Conservation (phyloP, 192 early-diverging fungal species). For the Cladochytrium replicatum region DNA sequence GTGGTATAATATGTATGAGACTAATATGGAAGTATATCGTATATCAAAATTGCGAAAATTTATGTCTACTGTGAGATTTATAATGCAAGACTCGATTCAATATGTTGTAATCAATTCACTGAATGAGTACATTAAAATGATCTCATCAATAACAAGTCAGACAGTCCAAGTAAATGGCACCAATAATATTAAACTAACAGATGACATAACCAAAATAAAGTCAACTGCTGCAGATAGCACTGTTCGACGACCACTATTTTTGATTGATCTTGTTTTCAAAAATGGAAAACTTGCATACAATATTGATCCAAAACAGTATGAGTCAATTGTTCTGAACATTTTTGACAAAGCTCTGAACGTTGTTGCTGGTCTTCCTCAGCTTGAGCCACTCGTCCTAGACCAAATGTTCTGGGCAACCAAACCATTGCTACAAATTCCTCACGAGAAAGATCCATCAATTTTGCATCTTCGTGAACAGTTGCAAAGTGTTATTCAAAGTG, state of each 20-base stretch:
- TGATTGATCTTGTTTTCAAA: conserved; percentile 42
- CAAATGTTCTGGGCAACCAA: conserved; percentile 54
- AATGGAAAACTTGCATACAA: conserved; percentile 42
- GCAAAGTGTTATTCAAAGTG: conserved; percentile 18
- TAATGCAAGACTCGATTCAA: conserved; percentile 54
- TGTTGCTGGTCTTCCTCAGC: conserved; percentile 42
- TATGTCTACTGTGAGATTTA: conserved; percentile 50
- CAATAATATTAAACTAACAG: conserved; percentile 44
- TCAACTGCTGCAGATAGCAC: not conserved
- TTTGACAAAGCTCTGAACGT: conserved; percentile 46
- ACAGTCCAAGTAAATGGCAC: conserved; percentile 39
- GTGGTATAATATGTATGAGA: conserved; percentile 56
- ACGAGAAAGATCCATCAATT: conserved; percentile 28
- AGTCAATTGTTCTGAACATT: conserved; percentile 28
- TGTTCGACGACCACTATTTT: conserved; percentile 37
- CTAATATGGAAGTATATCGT: conserved; percentile 50
- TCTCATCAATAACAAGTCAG: conserved; percentile 33
- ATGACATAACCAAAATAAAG: conserved; percentile 6
- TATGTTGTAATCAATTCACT: conserved; percentile 47
- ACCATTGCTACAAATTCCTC: conserved; percentile 40
- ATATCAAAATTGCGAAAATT: conserved; percentile 48
- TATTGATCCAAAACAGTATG: conserved; percentile 32
- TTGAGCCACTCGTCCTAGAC: conserved; percentile 48
- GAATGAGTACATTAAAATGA: conserved; percentile 34
- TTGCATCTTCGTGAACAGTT: conserved; percentile 22